A percentile compares a stretch with the other conserved stretches of the same genome.
Evolutionary conservation across 371 early-diverging fungal genomes (phyloP).

Genomic region (Parasitella parasitica): DNA sequence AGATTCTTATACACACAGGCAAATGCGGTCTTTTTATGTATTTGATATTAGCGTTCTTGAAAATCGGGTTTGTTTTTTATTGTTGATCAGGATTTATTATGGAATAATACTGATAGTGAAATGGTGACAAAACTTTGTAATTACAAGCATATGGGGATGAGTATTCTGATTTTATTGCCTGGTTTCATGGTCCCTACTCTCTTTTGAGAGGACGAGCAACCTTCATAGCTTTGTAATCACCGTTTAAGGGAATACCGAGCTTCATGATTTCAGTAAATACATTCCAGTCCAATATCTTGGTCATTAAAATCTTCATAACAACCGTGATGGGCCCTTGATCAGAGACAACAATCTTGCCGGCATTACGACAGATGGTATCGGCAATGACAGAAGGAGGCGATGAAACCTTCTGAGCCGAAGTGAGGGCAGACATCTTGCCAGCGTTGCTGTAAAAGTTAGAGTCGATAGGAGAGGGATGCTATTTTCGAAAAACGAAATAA

Average conservation of each 20-base stretch:
- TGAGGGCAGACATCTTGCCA: slow-evolving; percentile 54
- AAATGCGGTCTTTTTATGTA: too few relatives aligned
- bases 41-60: too few relatives aligned
- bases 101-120: too few relatives aligned
- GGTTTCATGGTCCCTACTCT: background rate
- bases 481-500: background rate
- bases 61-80: too few relatives aligned
- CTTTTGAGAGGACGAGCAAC: slow-evolving; percentile 31
- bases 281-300: slow-evolving; percentile 52
- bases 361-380: slow-evolving; percentile 55
- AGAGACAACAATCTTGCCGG: slow-evolving; percentile 56
- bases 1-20: too few relatives aligned
- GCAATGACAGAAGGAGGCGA: slow-evolving; percentile 55
- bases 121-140: too few relatives aligned
- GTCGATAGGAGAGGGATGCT: slow-evolving; percentile 63
- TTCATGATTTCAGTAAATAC: slow-evolving; percentile 57
- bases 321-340: slow-evolving; percentile 62
- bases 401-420: slow-evolving; percentile 47
- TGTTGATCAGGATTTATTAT: too few relatives aligned
- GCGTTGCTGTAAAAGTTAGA: slow-evolving; percentile 64
- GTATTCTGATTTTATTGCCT: background rate
- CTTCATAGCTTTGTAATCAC: slow-evolving; percentile 58
- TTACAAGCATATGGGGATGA: too few relatives aligned
- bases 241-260: slow-evolving; percentile 41
- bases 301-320: slow-evolving; percentile 47